phyloP scores from a whole-genome alignment of 2,329 filamentous ascomycete species.

The Metarhizium anisopliae region DNA sequence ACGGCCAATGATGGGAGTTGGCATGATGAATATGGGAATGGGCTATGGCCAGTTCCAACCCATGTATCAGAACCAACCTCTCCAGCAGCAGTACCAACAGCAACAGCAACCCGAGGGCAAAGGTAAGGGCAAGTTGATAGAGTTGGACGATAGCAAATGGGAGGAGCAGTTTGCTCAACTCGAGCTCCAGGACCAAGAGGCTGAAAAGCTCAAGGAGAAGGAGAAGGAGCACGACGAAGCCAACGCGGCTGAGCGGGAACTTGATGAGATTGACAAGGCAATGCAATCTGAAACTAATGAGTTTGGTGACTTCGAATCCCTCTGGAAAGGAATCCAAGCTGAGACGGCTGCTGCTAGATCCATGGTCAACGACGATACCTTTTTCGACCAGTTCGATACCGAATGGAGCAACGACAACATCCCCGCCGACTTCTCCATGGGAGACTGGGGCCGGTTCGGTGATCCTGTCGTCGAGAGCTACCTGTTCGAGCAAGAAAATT shows the following conservation, averaged over 20 bases:
- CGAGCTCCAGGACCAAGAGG: conserved; percentile 52
- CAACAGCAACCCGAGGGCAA: conserved; percentile 42
- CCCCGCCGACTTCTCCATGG: conserved; percentile 50
- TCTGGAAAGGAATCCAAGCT: conserved; percentile 77
- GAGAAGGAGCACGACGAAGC: conserved; percentile 48
- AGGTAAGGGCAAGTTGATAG: conserved; percentile 87
- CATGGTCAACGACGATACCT: conserved; percentile 57
- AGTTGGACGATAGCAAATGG: conserved; percentile 91
- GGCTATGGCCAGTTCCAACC: conserved; percentile 39
- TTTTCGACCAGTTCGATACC: conserved; percentile 62
- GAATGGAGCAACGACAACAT: conserved; percentile 60
- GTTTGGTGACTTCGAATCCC: conserved; percentile 81
- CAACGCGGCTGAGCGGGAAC: conserved; percentile 71
- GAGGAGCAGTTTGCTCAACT: conserved; percentile 92
- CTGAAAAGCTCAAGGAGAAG: conserved; percentile 38
- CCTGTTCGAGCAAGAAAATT: conserved; percentile 89
- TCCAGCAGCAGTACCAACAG: conserved; percentile 36
- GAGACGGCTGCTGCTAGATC: conserved; percentile 62
- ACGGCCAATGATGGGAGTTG: conserved; percentile 51
- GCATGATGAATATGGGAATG: conserved; percentile 43
- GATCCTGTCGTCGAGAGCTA: conserved; percentile 83
- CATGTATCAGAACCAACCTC: conserved; percentile 37
- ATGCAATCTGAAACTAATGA: conserved; percentile 63
- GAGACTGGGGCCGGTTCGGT: conserved; percentile 56
- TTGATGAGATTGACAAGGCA: conserved; percentile 72